A percentile compares a stretch with the other conserved stretches of the same genome.
Evolutionary conservation across 1,139 yeast species (phyloP).

Genomic region (Entelexis paramagnoliae): DNA sequence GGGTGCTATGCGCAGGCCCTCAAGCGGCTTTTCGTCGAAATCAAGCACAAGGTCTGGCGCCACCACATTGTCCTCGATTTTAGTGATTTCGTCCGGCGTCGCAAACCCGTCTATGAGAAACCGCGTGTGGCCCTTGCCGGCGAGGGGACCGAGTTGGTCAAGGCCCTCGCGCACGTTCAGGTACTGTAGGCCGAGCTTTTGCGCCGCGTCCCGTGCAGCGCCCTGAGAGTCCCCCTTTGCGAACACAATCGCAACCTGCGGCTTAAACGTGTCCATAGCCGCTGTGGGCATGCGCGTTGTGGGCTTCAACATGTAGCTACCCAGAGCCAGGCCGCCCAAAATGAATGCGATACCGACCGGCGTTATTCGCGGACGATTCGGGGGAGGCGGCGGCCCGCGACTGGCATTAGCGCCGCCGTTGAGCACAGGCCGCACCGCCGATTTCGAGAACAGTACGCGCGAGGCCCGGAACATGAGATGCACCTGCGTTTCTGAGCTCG

Average conservation of each 20-base stretch:
- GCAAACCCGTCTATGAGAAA: constrained; percentile 21
- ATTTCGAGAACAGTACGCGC: constrained; percentile 1
- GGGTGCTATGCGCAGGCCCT: constrained; percentile 10
- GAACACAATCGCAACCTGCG: constrained; percentile 22
- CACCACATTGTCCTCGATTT: constrained; percentile 19
- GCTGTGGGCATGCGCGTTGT: constrained; percentile 19
- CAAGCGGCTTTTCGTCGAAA: constrained; percentile 1
- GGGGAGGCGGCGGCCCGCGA: neutral
- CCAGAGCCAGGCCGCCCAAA: constrained; percentile 23
- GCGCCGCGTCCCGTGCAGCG: constrained; percentile 13
- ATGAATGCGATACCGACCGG: constrained; percentile 19
- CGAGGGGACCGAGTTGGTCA: constrained; percentile 13
- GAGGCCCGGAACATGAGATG: constrained; percentile 7
- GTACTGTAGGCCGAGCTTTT: constrained; percentile 14
- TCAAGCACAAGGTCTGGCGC: constrained; percentile 22
- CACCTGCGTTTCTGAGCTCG: neutral
- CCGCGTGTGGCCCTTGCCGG: constrained; percentile 20
- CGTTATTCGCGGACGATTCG: constrained; percentile 5
- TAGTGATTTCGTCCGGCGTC: constrained; percentile 1
- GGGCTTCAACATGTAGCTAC: constrained; percentile 22
- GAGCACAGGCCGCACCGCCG: constrained; percentile 8
- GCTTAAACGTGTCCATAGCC: constrained; percentile 23
- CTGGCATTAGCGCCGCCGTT: neutral
- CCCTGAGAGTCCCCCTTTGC: constrained; percentile 21
- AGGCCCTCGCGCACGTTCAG: constrained; percentile 8